Conservation (phyloP, 345 rosid genomes). For the Durio zibethinus region DNA sequence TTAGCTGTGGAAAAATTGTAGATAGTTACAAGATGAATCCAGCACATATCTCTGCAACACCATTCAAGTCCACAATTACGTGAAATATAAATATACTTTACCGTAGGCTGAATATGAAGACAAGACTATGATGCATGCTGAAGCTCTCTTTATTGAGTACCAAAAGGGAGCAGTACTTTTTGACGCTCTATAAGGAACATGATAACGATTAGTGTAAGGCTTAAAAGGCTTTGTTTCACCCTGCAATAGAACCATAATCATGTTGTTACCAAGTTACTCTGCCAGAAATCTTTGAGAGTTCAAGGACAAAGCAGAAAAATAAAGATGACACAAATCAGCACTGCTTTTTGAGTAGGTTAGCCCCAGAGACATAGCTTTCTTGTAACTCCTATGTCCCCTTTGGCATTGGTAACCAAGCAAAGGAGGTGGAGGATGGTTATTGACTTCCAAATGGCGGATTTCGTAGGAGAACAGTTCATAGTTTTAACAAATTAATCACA, state of each 20-base stretch:
- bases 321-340: not conserved
- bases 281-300: not conserved
- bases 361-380: not conserved
- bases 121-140: conserved; percentile 75
- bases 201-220: conserved; percentile 70
- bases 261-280: not conserved
- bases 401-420: not conserved
- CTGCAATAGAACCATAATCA: conserved; percentile 37
- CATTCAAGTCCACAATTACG: not conserved
- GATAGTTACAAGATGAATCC: not conserved
- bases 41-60: not conserved
- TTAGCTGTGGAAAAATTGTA: conserved; percentile 38
- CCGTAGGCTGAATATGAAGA: conserved; percentile 94
- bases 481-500: not conserved
- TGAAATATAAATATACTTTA: conserved; percentile 17
- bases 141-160: conserved; percentile 96
- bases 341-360: no score
- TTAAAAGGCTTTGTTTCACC: conserved; percentile 82
- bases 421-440: not conserved
- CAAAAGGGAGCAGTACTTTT: conserved; percentile 71
- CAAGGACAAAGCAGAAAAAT: not conserved
- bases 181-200: conserved; percentile 63
- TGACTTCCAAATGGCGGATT: no score
- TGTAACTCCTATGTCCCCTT: not conserved
- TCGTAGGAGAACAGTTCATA: not conserved